Evolutionary conservation across 495 filamentous ascomycete genomes (phyloP).

Genomic region (Penicillium daleae): DNA sequence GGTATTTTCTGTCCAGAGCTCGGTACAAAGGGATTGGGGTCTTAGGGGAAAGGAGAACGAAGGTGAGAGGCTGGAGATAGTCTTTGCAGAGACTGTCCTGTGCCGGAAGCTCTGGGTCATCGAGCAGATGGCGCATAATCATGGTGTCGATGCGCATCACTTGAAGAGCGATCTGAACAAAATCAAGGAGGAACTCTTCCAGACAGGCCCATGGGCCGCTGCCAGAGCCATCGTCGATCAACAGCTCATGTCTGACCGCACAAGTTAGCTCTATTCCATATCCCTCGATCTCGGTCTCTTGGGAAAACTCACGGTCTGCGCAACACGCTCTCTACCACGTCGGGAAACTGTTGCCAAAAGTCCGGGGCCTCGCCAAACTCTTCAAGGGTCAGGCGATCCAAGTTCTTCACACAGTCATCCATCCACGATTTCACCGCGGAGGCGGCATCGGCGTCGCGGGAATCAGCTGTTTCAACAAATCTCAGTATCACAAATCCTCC

Average conservation of each 20-base stretch:
- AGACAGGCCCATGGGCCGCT: conserved; percentile 30
- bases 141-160: conserved; percentile 40
- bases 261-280: conserved; percentile 4
- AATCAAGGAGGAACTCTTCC: conserved; percentile 44
- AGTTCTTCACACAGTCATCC: conserved; percentile 33
- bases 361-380: conserved; percentile 42
- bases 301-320: conserved; percentile 44
- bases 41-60: conserved; percentile 32
- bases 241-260: conserved; percentile 33
- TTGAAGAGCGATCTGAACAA: conserved; percentile 39
- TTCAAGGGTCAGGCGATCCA: conserved; percentile 35
- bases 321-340: conserved; percentile 46
- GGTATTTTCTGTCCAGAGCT: conserved; percentile 30
- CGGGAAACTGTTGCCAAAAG: conserved; percentile 59
- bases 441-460: conserved; percentile 32
- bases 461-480: conserved; percentile 27
- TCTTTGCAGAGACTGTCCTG: conserved; percentile 32
- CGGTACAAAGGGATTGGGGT: conserved; percentile 38
- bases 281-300: background rate
- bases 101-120: conserved; percentile 32
- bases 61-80: conserved; percentile 37
- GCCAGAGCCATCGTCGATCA: conserved; percentile 30
- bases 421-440: conserved; percentile 42
- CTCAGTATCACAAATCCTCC: conserved; percentile 13
- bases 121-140: conserved; percentile 26